A percentile compares a stretch with the other conserved stretches of the same genome.
Conservation (phyloP, 352 stramenopile genomes). For the Phytopythium sindhum region DNA sequence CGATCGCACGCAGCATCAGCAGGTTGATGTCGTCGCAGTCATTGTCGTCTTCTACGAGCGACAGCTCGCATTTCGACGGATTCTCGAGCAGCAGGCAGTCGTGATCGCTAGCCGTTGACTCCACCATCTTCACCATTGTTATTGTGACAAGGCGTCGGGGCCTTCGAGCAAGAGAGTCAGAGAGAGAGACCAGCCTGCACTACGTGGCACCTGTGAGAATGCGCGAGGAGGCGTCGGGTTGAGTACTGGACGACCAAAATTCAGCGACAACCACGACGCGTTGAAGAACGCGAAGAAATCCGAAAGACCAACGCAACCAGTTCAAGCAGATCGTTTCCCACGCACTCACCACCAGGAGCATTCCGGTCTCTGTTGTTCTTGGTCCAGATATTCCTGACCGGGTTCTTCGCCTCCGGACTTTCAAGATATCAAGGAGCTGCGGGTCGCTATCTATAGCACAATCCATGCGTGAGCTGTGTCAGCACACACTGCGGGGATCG, state of each 20-base stretch:
- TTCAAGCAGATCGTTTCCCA: constrained; percentile 3
- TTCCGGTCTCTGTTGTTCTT: neutral
- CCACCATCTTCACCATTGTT: neutral
- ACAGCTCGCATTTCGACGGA: neutral
- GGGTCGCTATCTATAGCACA: neutral
- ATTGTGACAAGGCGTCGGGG: neutral
- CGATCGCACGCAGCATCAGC: constrained; percentile 25
- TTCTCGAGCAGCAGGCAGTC: neutral
- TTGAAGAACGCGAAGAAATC: neutral
- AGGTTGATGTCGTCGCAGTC: constrained; percentile 12
- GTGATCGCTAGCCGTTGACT: neutral
- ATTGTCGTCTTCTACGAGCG: neutral
- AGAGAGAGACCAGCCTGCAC: neutral
- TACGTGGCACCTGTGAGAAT: neutral
- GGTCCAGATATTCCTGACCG: neutral
- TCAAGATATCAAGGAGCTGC: neutral
- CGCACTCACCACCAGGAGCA: neutral
- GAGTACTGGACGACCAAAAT: neutral
- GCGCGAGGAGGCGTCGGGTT: neutral
- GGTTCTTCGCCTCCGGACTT: neutral
- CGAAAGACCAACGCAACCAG: constrained; percentile 2
- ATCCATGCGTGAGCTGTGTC: neutral
- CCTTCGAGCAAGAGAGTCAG: neutral
- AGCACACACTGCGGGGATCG: neutral
- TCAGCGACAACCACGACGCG: neutral